These are phyloP conservation scores for Symmetrospora coprosmae DNA, from an alignment of 768 basidiomycete genomes.

Conservation along the genomic window DNA sequence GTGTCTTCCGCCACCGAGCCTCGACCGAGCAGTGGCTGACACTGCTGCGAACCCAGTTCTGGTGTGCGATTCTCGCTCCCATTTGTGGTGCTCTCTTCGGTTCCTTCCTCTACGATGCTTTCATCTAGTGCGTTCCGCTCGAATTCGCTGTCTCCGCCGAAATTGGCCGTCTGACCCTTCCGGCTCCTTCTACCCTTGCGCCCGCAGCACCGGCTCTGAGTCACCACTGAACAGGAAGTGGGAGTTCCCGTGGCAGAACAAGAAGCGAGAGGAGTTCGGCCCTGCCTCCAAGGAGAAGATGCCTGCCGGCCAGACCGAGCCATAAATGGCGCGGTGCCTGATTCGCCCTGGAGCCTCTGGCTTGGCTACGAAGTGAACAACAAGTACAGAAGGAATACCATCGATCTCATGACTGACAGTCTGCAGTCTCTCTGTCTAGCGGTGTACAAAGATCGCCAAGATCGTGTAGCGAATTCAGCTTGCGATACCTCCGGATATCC, in stretches of 20 bases:
- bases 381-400: too few relatives aligned
- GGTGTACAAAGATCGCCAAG: too few relatives aligned
- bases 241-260: constrained; percentile 11
- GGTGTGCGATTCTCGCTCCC: constrained; percentile 5
- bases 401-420: too few relatives aligned
- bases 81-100: constrained; percentile 19
- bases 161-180: neutral
- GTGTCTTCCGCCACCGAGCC: too few relatives aligned
- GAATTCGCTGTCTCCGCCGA: neutral
- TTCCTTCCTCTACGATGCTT: constrained; percentile 11
- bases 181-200: neutral
- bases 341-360: too few relatives aligned
- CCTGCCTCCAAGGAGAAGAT: constrained; percentile 11
- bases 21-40: too few relatives aligned
- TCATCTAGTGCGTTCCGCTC: constrained; percentile 4
- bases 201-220: constrained; percentile 6
- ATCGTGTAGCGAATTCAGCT: too few relatives aligned
- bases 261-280: constrained; percentile 3
- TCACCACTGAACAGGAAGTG: constrained; percentile 15
- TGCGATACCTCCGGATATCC: too few relatives aligned
- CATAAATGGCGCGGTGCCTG: too few relatives aligned
- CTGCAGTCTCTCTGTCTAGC: too few relatives aligned
- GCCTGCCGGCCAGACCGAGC: constrained; percentile 4
- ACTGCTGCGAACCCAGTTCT: too few relatives aligned
- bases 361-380: too few relatives aligned